These are phyloP conservation scores for Irpex rosettiformis DNA, from an alignment of 1,284 basidiomycete genomes.

Conservation along the genomic window DNA sequence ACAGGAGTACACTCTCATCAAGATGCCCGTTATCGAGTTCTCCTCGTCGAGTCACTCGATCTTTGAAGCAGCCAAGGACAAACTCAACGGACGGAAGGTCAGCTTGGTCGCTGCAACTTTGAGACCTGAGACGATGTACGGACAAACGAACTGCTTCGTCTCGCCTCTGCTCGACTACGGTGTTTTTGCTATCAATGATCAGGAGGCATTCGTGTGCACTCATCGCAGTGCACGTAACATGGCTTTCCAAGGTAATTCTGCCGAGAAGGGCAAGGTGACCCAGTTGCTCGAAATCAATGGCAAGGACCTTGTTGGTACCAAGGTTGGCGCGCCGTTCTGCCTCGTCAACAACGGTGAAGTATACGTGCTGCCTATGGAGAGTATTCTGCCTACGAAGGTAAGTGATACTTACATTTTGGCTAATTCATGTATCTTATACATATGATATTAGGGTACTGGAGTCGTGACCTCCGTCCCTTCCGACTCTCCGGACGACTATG, in stretches of 20 bases:
- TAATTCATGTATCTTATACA: too few species aligned
- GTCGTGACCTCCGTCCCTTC: constrained; percentile 98
- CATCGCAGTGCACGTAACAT: constrained; percentile 93
- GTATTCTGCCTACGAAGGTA: constrained; percentile 89
- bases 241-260: constrained; percentile 89
- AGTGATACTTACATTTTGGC: constrained; percentile 12
- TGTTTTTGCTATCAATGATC: constrained; percentile 83
- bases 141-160: constrained; percentile 98
- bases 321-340: constrained; percentile 82
- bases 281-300: constrained; percentile 81
- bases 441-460: constrained; percentile 87
- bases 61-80: constrained; percentile 47
- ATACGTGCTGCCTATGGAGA: constrained; percentile 98
- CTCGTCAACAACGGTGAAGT: constrained; percentile 77
- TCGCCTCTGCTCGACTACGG: constrained; percentile 92
- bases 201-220: constrained; percentile 89
- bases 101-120: constrained; percentile 95
- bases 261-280: constrained; percentile 66
- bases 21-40: constrained; percentile 93
- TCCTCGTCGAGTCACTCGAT: constrained; percentile 56
- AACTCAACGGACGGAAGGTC: constrained; percentile 77
- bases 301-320: constrained; percentile 82
- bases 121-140: constrained; percentile 98
- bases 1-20: constrained; percentile 94
- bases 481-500: constrained; percentile 97